Percentiles rank a stretch among this genome's conserved stretches.
Evolutionary conservation across 169 alveolate species (phyloP).

Genomic region (Eimeria brunetti): DNA sequence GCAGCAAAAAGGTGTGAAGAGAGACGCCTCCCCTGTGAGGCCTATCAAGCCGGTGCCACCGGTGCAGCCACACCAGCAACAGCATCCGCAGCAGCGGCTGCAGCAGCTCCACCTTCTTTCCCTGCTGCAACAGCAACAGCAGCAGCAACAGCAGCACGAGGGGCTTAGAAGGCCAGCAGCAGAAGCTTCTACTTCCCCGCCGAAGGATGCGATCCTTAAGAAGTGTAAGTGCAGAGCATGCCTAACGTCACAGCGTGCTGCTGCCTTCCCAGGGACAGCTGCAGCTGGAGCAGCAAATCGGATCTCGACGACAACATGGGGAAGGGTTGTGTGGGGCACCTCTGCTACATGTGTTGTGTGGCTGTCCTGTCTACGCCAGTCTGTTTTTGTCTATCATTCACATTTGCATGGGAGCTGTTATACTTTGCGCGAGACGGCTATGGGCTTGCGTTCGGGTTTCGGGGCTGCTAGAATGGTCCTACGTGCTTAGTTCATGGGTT

Average conservation of each 20-base stretch:
- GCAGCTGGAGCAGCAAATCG: neutral
- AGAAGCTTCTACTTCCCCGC: slow-evolving; percentile 57
- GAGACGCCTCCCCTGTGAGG: slow-evolving; percentile 43
- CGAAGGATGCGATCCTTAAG: slow-evolving; percentile 45
- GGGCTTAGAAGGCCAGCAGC: slow-evolving; percentile 36
- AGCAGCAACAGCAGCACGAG: slow-evolving; percentile 54
- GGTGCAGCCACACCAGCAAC: slow-evolving; percentile 46
- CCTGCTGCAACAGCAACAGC: slow-evolving; percentile 61
- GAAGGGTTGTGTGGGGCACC: neutral
- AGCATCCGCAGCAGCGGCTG: slow-evolving; percentile 47
- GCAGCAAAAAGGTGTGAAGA: slow-evolving; percentile 25
- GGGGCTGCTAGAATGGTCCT: no score
- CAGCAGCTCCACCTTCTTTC: slow-evolving; percentile 60
- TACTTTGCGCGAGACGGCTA: neutral
- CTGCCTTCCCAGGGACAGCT: neutral
- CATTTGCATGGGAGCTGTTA: neutral
- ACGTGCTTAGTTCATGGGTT: neutral
- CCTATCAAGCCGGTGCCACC: slow-evolving; percentile 33
- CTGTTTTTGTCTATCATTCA: neutral
- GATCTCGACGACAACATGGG: neutral
- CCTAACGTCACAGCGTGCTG: neutral
- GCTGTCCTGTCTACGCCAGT: neutral
- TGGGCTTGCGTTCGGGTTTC: neutral
- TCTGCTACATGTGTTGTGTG: neutral
- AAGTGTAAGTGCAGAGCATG: slow-evolving; percentile 20